Conservation (phyloP, 2,329 filamentous ascomycete genomes). For the Fusarium foetens region DNA sequence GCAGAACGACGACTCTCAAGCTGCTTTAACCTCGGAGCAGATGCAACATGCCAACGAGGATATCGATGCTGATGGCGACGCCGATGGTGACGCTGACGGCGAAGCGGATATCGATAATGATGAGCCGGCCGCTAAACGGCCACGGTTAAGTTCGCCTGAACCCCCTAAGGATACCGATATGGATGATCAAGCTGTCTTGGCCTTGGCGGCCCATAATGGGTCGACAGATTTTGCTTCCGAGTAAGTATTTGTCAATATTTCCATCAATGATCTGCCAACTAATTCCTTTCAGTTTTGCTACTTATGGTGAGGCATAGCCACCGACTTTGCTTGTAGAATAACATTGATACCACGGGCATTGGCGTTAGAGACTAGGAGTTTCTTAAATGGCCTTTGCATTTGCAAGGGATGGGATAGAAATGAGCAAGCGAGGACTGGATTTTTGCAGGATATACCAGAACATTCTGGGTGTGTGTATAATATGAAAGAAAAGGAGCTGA, state of each 20-base stretch:
- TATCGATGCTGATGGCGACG: constrained; percentile 49
- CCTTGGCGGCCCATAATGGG: constrained; percentile 57
- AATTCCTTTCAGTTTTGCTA: constrained; percentile 48
- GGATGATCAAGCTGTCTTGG: constrained; percentile 62
- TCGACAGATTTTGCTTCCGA: constrained; percentile 55
- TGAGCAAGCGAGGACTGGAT: constrained; percentile 4
- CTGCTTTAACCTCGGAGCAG: constrained; percentile 6
- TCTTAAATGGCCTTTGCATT: constrained; percentile 2
- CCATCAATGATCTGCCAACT: not conserved
- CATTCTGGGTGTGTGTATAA: not conserved
- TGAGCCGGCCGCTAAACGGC: constrained; percentile 55
- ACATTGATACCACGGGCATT: constrained; percentile 34
- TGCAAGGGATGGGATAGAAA: not conserved
- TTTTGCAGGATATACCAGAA: not conserved
- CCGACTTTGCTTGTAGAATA: constrained; percentile 11
- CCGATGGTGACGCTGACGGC: constrained; percentile 39
- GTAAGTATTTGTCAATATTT: constrained; percentile 48
- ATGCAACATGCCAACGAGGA: constrained; percentile 28
- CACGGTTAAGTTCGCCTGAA: constrained; percentile 47
- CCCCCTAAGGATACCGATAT: constrained; percentile 51
- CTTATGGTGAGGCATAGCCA: constrained; percentile 54
- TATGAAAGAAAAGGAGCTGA: not conserved
- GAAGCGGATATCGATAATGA: constrained; percentile 49
- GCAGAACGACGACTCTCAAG: constrained; percentile 10
- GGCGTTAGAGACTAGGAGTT: constrained; percentile 35